Conservation (phyloP, 129 eudicot genomes). For the Helichrysum umbraculigerum region DNA sequence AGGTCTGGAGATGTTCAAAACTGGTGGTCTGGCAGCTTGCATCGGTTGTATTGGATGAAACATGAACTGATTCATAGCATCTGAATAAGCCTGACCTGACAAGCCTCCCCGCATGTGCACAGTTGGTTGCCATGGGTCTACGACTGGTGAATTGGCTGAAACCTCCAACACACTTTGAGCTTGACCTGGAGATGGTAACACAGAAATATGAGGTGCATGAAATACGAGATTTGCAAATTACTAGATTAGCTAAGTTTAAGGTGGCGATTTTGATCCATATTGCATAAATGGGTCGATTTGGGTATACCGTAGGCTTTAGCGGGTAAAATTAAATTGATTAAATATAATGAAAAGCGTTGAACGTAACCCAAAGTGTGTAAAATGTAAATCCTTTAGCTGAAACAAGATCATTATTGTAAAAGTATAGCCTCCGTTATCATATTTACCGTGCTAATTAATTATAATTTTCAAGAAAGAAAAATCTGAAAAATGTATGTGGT, state of each 20-base stretch:
- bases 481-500: not conserved
- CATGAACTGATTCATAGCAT: slow-evolving; percentile 44
- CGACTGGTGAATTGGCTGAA: slow-evolving; percentile 33
- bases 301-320: not conserved
- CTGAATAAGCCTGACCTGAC: slow-evolving; percentile 65
- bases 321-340: not conserved
- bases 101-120: slow-evolving; percentile 84
- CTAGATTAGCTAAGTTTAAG: not conserved
- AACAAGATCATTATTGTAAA: not conserved
- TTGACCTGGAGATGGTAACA: slow-evolving; percentile 15
- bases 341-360: not conserved
- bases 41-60: slow-evolving; percentile 47
- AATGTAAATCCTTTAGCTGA: not conserved
- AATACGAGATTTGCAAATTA: not conserved
- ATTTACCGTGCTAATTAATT: not conserved
- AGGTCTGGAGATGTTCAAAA: slow-evolving; percentile 35
- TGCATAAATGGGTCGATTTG: not conserved
- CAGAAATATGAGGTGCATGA: not conserved
- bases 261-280: not conserved
- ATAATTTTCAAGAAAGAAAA: not conserved
- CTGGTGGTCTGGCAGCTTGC: slow-evolving; percentile 48
- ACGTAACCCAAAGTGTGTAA: not conserved
- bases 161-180: slow-evolving; percentile 18
- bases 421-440: not conserved
- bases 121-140: slow-evolving; percentile 53